Percentiles rank a stretch among this genome's conserved stretches.
Evolutionary conservation across 164 flowering plant genomes (phyloP).

Genomic region (Annona cherimola): DNA sequence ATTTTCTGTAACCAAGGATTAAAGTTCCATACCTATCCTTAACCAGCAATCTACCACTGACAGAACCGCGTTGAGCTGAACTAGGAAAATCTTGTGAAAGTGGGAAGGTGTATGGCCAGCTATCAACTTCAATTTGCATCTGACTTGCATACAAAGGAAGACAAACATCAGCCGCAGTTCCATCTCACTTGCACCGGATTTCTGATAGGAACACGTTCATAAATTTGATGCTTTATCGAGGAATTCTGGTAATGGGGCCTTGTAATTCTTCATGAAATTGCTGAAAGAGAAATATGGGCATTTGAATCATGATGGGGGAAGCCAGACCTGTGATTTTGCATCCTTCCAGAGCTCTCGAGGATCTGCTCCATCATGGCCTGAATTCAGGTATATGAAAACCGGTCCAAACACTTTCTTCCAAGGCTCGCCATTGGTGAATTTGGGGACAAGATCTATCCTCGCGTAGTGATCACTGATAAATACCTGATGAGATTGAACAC

Average conservation of each 20-base stretch:
- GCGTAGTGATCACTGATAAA: conserved; percentile 75
- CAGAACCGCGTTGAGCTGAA: conserved; percentile 50
- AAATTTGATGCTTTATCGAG: not conserved
- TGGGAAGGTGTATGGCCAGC: conserved; percentile 86
- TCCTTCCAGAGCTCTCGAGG: conserved; percentile 51
- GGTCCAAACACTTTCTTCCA: conserved; percentile 99
- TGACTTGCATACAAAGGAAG: conserved; percentile 16
- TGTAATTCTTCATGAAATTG: too few species aligned
- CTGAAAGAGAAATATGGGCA: not conserved
- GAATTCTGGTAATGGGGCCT: not conserved
- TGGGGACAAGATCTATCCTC: conserved; percentile 47
- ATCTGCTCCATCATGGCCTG: conserved; percentile 28
- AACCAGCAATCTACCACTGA: conserved; percentile 63
- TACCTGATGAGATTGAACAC: conserved; percentile 31
- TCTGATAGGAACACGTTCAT: not conserved
- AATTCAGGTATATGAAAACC: conserved; percentile 71
- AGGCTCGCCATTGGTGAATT: conserved; percentile 46
- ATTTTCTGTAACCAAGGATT: not conserved
- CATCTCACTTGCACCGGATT: not conserved
- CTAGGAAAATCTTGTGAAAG: conserved; percentile 57
- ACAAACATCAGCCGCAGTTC: not conserved
- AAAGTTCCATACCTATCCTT: conserved; percentile 41
- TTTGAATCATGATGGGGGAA: not conserved
- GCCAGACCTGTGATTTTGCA: conserved; percentile 63
- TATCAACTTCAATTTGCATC: conserved; percentile 58